Percentiles rank a stretch among this genome's conserved stretches.
phyloP scores from a whole-genome alignment of 1,139 yeast species.

The Candida albicans region DNA sequence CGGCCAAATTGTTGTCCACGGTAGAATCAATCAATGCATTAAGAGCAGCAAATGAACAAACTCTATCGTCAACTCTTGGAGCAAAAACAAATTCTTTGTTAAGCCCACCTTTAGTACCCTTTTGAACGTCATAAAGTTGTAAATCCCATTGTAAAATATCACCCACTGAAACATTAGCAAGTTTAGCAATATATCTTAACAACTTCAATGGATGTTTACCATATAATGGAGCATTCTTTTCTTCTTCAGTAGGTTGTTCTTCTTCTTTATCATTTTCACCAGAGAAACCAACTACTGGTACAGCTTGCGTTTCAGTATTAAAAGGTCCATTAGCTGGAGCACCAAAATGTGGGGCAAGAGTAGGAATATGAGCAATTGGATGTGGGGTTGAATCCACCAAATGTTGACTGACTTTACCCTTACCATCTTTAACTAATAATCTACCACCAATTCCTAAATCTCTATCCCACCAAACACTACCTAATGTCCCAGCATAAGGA shows the following conservation, averaged over 20 bases:
- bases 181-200: constrained; percentile 33
- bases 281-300: constrained; percentile 42
- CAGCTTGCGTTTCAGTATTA: constrained; percentile 42
- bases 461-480: constrained; percentile 42
- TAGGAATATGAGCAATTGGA: constrained; percentile 46
- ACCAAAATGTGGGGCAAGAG: constrained; percentile 44
- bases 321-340: constrained; percentile 32
- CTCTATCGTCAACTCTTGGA: constrained; percentile 46
- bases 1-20: constrained; percentile 18
- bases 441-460: constrained; percentile 51
- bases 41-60: constrained; percentile 44
- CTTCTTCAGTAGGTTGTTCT: constrained; percentile 30
- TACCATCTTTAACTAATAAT: constrained; percentile 27
- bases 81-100: constrained; percentile 41
- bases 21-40: constrained; percentile 32
- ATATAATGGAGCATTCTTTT: constrained; percentile 34
- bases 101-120: constrained; percentile 43
- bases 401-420: constrained; percentile 24
- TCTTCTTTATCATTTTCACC: constrained; percentile 17
- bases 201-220: constrained; percentile 39
- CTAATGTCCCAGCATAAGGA: constrained; percentile 42
- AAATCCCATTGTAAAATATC: constrained; percentile 38
- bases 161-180: constrained; percentile 27
- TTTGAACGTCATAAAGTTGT: constrained; percentile 44
- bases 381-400: constrained; percentile 38